phyloP scores from a whole-genome alignment of 2,329 filamentous ascomycete genomes.

The Neonectria sp. region DNA sequence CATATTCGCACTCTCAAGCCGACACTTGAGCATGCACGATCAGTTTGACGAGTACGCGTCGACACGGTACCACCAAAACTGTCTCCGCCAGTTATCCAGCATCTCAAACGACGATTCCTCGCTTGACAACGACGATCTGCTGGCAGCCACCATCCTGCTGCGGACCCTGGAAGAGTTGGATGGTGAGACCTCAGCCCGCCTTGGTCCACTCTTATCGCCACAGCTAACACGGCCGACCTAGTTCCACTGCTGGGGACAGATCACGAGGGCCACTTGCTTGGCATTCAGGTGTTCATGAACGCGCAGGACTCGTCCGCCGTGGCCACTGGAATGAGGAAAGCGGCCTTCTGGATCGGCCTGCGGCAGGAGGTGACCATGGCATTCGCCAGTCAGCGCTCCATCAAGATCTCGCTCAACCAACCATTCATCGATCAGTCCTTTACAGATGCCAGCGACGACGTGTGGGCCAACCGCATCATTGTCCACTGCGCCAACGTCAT shows the following conservation, averaged over 20 bases:
- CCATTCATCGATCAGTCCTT: slow-evolving; percentile 67
- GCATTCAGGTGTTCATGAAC: slow-evolving; percentile 64
- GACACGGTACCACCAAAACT: slow-evolving; percentile 68
- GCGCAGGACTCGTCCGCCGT: slow-evolving; percentile 54
- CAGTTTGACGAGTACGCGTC: slow-evolving; percentile 66
- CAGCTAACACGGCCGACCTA: slow-evolving; percentile 16
- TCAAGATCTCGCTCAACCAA: slow-evolving; percentile 65
- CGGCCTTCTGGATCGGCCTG: slow-evolving; percentile 71
- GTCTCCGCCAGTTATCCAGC: slow-evolving; percentile 65
- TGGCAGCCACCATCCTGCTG: slow-evolving; percentile 70
- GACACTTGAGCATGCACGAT: slow-evolving; percentile 61
- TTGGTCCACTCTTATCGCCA: background rate
- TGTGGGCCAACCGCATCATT: slow-evolving; percentile 74
- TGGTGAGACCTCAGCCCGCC: slow-evolving; percentile 35
- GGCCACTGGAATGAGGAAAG: slow-evolving; percentile 59
- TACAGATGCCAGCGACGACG: slow-evolving; percentile 63
- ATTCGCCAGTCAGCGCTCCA: slow-evolving; percentile 61
- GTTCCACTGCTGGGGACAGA: slow-evolving; percentile 57
- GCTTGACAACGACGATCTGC: slow-evolving; percentile 65
- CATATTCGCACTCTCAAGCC: slow-evolving; percentile 69
- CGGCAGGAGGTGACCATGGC: slow-evolving; percentile 73
- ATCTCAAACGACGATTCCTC: slow-evolving; percentile 58
- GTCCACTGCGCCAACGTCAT: slow-evolving; percentile 75
- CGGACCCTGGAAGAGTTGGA: slow-evolving; percentile 71
- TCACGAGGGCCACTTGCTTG: slow-evolving; percentile 62